Evolutionary conservation across 169 alveolate genomes (phyloP), one percentile per base, ranked within the genome.

Genomic region (Cryptosporidium parvum): DNA sequence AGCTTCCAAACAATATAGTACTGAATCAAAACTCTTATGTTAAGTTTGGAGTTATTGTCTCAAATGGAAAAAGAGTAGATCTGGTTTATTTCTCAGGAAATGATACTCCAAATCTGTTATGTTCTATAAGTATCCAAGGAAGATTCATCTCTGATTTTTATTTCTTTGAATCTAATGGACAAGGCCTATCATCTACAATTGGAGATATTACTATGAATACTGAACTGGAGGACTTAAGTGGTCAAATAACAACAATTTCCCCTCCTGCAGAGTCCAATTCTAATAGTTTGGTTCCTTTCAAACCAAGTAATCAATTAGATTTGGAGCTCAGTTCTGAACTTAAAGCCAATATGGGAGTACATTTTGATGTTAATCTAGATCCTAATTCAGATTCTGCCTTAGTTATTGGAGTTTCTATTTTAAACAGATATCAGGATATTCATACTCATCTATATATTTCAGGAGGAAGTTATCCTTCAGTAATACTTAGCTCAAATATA

Each of bases 151-250:
- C 67, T 9, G 87, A 80, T 48, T 51, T 80, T 18, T 26, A 80
- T 26, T 61, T 37, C 70, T 80, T 80, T 31, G 58, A 80, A 23
- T 80, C 87, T 3, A 80, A 62, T 8, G 73, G 80, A 8, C 44
- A 29, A 37, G 87, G 75, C 2, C n/a, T 80, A 21, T 62, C 73
- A 0, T 59, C 62, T 31, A 80, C 59, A 1, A 59, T 80, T 23
- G 87, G 87, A 31, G 75, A 80, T 16, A 80, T 80, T 12, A 80
- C 87, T 0, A 80, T 80, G 87, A 80, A 62, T 39, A 59, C 87
- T 14, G 75, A 80, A 23, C 10, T 23, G 3, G 62, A 65, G 0
- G 45, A 80, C 26, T 18, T 12, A 10, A 59, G 33, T 23, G 14
- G 26, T 33, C 23, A 21, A 3, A 23, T 62, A 1, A 56, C 29